These are phyloP conservation scores for Jacaranda mimosifolia DNA, from an alignment of 257 asterid genomes.

Conservation along the genomic window DNA sequence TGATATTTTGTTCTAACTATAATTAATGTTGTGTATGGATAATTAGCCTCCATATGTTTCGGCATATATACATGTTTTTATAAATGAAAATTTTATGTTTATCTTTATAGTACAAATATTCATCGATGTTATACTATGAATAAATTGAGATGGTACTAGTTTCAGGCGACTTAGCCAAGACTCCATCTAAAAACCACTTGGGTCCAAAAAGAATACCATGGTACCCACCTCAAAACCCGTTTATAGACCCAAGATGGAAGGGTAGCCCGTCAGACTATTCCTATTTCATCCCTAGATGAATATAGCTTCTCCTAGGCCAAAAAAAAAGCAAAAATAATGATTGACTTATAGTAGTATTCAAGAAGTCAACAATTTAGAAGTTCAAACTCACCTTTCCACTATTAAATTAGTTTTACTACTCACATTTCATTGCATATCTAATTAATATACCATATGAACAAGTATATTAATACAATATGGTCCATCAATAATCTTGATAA, in stretches of 20 bases:
- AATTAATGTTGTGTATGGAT: neutral
- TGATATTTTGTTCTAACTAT: neutral
- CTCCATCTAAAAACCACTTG: neutral
- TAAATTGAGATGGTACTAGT: neutral
- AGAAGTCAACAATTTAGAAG: constrained; percentile 13
- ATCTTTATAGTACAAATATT: no score
- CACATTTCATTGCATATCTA: no score
- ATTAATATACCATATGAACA: no score
- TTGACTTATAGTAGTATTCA: neutral
- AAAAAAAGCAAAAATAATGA: neutral
- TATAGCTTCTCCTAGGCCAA: neutral
- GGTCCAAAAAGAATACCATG: neutral
- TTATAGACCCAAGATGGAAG: neutral
- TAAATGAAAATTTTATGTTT: no score
- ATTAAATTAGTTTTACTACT: constrained; percentile 5
- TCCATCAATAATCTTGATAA: neutral
- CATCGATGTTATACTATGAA: neutral
- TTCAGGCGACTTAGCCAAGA: neutral
- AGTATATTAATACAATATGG: no score
- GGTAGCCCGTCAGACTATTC: neutral
- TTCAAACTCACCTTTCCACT: neutral
- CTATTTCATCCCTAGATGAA: neutral
- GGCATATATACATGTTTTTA: neutral
- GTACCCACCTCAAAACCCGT: constrained; percentile 9
- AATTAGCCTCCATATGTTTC: neutral